Percentiles rank a stretch among this genome's conserved stretches.
These are phyloP conservation scores for Aspergillus terreus DNA, from an alignment of 2,329 filamentous ascomycete genomes.

Conservation along the genomic window DNA sequence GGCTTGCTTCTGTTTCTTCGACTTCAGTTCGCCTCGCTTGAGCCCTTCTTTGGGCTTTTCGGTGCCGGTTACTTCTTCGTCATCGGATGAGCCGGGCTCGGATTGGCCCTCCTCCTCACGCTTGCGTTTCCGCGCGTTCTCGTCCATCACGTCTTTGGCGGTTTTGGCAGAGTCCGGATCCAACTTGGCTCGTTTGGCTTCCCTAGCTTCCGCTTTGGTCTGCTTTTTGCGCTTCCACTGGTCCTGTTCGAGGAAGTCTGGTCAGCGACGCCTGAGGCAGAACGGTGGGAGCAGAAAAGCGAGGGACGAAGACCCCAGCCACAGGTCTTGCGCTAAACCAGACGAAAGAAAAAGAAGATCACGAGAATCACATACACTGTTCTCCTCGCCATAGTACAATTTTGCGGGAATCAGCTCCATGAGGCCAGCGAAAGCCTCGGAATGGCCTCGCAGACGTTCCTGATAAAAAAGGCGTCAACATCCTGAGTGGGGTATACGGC, in stretches of 20 bases:
- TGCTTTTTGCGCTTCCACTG: conserved; percentile 97
- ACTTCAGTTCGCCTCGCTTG: conserved; percentile 43
- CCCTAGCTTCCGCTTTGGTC: conserved; percentile 80
- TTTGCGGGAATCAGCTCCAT: conserved; percentile 86
- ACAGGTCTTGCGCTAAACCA: conserved; percentile 3
- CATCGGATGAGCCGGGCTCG: conserved; percentile 40
- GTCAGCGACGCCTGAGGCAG: conserved; percentile 13
- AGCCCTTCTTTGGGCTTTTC: conserved; percentile 61
- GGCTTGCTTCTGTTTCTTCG: conserved; percentile 55
- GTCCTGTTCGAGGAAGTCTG: conserved; percentile 53
- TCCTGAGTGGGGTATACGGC: conserved; percentile 12
- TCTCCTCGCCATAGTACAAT: conserved; percentile 85
- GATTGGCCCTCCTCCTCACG: conserved; percentile 55
- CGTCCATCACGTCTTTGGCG: conserved; percentile 90
- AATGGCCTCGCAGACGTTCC: conserved; percentile 50
- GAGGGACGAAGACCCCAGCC: neutral
- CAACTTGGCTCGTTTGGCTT: conserved; percentile 81
- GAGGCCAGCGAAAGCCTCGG: conserved; percentile 80
- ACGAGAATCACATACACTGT: conserved; percentile 60
- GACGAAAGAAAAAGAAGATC: conserved; percentile 10
- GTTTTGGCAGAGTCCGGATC: conserved; percentile 88
- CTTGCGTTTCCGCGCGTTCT: conserved; percentile 77
- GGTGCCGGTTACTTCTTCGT: conserved; percentile 37
- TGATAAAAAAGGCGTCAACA: conserved; percentile 28
- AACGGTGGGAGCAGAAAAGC: conserved; percentile 13